A percentile compares a stretch with the other conserved stretches of the same genome.
phyloP scores from a whole-genome alignment of 306 rosid genomes.

The Sphenostylis stenocarpa region DNA sequence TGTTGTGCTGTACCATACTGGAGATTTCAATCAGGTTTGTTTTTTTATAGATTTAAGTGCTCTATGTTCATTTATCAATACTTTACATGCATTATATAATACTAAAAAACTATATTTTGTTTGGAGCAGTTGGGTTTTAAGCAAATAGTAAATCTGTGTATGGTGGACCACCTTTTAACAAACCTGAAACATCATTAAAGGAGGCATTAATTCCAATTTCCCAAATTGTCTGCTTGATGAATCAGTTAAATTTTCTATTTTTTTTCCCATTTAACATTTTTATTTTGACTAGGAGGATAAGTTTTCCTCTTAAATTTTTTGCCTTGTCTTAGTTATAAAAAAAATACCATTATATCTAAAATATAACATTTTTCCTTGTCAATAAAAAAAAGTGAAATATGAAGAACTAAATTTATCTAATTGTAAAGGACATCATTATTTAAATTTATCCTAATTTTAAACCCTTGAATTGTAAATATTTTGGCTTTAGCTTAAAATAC shows the following conservation, averaged over 20 bases:
- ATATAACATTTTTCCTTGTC: neutral
- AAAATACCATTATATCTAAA: neutral
- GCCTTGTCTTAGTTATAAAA: neutral
- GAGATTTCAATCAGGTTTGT: slow-evolving; percentile 98
- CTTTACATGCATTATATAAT: neutral
- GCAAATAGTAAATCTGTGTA: neutral
- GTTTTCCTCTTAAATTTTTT: neutral
- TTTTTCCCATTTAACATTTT: neutral
- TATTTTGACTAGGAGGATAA: slow-evolving; percentile 4
- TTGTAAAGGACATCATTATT: neutral
- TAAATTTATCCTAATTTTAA: neutral
- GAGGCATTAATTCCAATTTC: neutral
- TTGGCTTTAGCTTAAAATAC: slow-evolving; percentile 2
- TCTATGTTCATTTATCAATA: slow-evolving; percentile 23
- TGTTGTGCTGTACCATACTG: slow-evolving; percentile 94
- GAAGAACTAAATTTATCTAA: neutral
- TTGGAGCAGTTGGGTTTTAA: slow-evolving; percentile 4
- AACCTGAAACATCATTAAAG: neutral
- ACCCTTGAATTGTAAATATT: slow-evolving; percentile 7
- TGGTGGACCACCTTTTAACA: neutral
- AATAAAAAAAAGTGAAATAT: slow-evolving; percentile 1
- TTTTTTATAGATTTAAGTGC: slow-evolving; percentile 12
- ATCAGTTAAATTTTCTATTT: neutral
- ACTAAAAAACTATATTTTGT: neutral
- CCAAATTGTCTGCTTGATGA: neutral